These are phyloP conservation scores for Candida freyschussii DNA, from an alignment of 1,139 yeast species.

Conservation along the genomic window DNA sequence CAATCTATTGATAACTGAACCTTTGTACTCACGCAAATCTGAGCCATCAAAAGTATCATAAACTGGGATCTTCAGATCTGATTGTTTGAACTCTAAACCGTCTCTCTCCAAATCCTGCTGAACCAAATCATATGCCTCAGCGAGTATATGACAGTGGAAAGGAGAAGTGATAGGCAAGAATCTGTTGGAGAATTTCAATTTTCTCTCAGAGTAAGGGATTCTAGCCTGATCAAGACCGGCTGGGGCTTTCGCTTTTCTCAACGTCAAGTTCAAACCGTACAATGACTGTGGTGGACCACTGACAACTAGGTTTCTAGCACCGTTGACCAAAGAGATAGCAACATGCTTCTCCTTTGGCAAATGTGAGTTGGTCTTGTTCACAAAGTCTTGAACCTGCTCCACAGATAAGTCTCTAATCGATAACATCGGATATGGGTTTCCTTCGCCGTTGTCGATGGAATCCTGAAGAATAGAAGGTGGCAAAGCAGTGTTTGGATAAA, in stretches of 20 bases:
- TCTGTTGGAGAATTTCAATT: constrained; percentile 86
- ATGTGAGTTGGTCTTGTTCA: constrained; percentile 86
- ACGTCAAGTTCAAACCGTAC: constrained; percentile 87
- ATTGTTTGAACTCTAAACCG: constrained; percentile 50
- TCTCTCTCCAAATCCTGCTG: constrained; percentile 58
- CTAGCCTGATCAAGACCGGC: constrained; percentile 93
- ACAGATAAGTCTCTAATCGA: constrained; percentile 83
- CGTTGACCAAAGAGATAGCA: constrained; percentile 85
- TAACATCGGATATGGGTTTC: constrained; percentile 96
- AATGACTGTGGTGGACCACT: constrained; percentile 99
- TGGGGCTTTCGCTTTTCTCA: constrained; percentile 93
- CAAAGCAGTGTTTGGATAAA: constrained; percentile 89
- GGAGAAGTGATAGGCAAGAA: constrained; percentile 96
- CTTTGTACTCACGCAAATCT: constrained; percentile 57
- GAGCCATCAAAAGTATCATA: constrained; percentile 84
- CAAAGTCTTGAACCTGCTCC: constrained; percentile 72
- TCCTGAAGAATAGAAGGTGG: constrained; percentile 94
- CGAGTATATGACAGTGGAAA: constrained; percentile 86
- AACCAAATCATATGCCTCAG: constrained; percentile 64
- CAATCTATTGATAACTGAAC: constrained; percentile 59
- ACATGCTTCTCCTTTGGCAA: constrained; percentile 89
- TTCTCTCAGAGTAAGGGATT: constrained; percentile 88
- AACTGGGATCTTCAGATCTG: constrained; percentile 74
- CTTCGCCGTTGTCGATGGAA: constrained; percentile 91
- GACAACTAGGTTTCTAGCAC: constrained; percentile 92